A percentile compares a stretch with the other conserved stretches of the same genome.
Evolutionary conservation across 2,329 filamentous ascomycete species (phyloP).

Genomic region (Endoconidiophora polonica): DNA sequence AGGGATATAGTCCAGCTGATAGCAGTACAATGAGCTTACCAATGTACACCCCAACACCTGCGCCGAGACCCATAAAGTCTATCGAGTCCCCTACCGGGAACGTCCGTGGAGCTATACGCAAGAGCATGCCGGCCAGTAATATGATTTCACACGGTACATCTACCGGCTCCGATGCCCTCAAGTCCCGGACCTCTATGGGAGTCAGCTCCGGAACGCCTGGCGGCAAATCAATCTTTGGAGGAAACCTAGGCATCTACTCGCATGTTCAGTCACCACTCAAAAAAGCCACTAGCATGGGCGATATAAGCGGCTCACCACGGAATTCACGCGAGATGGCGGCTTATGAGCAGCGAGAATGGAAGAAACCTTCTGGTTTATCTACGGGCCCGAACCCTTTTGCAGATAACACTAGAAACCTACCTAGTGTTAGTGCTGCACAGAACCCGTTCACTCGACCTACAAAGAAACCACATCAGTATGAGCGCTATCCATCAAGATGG

Average conservation of each 20-base stretch:
- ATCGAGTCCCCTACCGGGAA: conserved; percentile 5
- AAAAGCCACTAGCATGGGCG: conserved; percentile 50
- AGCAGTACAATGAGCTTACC: conserved; percentile 23
- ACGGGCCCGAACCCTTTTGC: conserved; percentile 7
- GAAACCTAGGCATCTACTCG: conserved; percentile 62
- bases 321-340: conserved; percentile 47
- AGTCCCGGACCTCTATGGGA: conserved; percentile 3
- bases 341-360: conserved; percentile 30
- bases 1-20: conserved; percentile 20
- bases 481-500: conserved; percentile 9
- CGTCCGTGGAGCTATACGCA: conserved; percentile 1
- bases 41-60: conserved; percentile 20
- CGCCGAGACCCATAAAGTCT: conserved; percentile 1
- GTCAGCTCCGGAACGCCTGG: background rate
- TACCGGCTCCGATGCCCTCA: background rate
- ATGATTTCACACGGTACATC: conserved; percentile 9
- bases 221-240: conserved; percentile 34
- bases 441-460: background rate
- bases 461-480: conserved; percentile 2
- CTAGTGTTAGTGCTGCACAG: background rate
- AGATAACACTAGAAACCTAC: background rate
- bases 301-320: conserved; percentile 33
- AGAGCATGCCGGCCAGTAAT: conserved; percentile 2
- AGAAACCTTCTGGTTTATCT: background rate
- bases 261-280: conserved; percentile 72